Base-by-base conservation (phyloP, 176 grass and related monocot genomes). In the Pontederia paniculata region DNA sequence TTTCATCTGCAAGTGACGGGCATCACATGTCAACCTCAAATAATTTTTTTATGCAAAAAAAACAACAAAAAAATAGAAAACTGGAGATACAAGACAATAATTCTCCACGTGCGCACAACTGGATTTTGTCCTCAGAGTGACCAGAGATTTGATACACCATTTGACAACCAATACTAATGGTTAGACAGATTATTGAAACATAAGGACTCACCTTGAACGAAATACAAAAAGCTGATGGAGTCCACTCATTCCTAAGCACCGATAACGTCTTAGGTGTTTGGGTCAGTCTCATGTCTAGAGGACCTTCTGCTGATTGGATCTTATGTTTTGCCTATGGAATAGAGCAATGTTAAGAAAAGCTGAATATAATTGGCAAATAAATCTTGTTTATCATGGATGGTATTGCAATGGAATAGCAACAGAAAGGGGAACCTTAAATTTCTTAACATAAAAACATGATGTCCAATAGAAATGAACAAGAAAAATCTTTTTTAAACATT, bases 211-310 rank as follows among this genome's bases (percentile, higher is more conserved):
- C 90, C 85, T 96, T 96, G 60, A 89, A 96, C 8, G 90, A 96
- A 60, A 86, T 23, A 22, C 85, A 89, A 42, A 86, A 96, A 63
- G 90, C 78, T 55, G 55, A 68, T 41, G 85, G 90, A 14, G 85
- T 76, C 90, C 90, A 96, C 31, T 74, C 78, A 66, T 81, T 89
- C 15, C 82, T 50, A 44, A 89, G 43, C 22, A 89, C 65, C 2
- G 63, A 78, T 57, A 96, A 85, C 90, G 89, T 86, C 74, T 96
- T 96, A 13, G 90, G 85, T 51, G 83, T 82, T 65, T 89, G 90
- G 61, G 42, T 86, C 20, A 96, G 74, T 62, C 67, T 74, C 79
- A 96, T 96, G 53, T 96, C 90, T 17, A 83, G 48, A 17, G 90
- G 90, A 20, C 90, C 85, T 74, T 77, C 70, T 3, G 82, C 79